Conservation (phyloP, 1,284 basidiomycete species). For the Lentinus polychrous region DNA sequence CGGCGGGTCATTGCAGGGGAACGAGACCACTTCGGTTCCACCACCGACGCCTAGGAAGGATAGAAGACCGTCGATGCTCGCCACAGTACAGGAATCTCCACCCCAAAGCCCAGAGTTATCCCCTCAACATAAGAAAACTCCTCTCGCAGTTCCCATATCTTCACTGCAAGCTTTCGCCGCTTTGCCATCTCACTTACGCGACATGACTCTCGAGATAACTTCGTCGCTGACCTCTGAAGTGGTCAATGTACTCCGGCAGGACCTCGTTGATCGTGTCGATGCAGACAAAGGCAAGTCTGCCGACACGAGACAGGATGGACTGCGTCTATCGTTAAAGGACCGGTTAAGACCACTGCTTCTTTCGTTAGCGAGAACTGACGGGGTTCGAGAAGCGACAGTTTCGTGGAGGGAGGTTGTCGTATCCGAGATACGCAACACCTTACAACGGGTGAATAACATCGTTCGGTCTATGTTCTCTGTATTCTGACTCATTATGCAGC, state of each 20-base stretch:
- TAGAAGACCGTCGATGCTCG: constrained; percentile 18
- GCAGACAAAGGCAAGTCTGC: constrained; percentile 16
- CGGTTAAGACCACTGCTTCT: constrained; percentile 65
- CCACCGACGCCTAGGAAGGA: constrained; percentile 11
- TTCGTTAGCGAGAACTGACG: constrained; percentile 71
- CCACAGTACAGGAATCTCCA: constrained; percentile 28
- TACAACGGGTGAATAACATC: constrained; percentile 44
- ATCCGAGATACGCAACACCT: constrained; percentile 53
- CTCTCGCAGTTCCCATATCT: constrained; percentile 42
- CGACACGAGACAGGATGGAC: constrained; percentile 20
- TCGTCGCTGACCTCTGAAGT: constrained; percentile 76
- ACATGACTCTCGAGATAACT: constrained; percentile 67
- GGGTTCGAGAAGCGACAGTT: constrained; percentile 59
- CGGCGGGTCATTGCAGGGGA: constrained; percentile 8
- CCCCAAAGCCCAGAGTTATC: constrained; percentile 18
- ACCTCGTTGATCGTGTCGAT: constrained; percentile 52
- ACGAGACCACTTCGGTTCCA: not conserved
- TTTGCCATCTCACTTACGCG: constrained; percentile 62
- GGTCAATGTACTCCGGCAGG: constrained; percentile 59
- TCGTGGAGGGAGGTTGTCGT: constrained; percentile 79
- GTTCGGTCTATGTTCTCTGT: not conserved
- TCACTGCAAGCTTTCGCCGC: constrained; percentile 63
- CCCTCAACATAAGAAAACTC: constrained; percentile 10
- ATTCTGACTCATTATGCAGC: constrained; percentile 27
- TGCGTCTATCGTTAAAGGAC: constrained; percentile 43